These are phyloP conservation scores for Manihot esculenta DNA, from an alignment of 441 rosid species.

Conservation along the genomic window DNA sequence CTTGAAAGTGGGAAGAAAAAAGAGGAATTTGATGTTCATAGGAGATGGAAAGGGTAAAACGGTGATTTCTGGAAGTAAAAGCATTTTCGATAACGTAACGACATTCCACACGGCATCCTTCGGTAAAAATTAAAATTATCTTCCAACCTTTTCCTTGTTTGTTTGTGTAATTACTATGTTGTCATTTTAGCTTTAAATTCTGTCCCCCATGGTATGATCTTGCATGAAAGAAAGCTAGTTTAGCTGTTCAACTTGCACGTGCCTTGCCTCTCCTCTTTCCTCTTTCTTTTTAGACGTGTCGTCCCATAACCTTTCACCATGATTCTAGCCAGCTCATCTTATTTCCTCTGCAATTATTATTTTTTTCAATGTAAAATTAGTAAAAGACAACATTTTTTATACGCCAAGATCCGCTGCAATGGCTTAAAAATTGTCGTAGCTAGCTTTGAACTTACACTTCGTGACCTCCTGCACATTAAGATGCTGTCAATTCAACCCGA, in stretches of 20 bases:
- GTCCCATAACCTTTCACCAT: too few relatives aligned
- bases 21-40: slow-evolving; percentile 77
- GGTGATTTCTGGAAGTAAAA: slow-evolving; percentile 62
- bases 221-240: slow-evolving; percentile 3
- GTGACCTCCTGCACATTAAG: background rate
- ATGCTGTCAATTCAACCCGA: background rate
- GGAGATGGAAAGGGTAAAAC: slow-evolving; percentile 95
- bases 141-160: too few relatives aligned
- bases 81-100: slow-evolving; percentile 55
- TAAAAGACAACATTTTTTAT: background rate
- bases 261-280: slow-evolving; percentile 3
- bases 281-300: background rate
- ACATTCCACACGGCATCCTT: slow-evolving; percentile 97
- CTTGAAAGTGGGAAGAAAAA: slow-evolving; percentile 87
- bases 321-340: background rate
- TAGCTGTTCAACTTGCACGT: slow-evolving; percentile 5
- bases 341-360: background rate
- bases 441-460: background rate
- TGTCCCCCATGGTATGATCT: background rate
- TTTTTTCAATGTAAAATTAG: background rate
- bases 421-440: background rate
- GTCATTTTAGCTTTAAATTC: background rate
- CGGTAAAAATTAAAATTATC: slow-evolving; percentile 46
- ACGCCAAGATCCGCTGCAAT: background rate
- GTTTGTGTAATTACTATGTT: background rate